Conservation (phyloP, 2,329 filamentous ascomycete species). For the Fusarium sp. region DNA sequence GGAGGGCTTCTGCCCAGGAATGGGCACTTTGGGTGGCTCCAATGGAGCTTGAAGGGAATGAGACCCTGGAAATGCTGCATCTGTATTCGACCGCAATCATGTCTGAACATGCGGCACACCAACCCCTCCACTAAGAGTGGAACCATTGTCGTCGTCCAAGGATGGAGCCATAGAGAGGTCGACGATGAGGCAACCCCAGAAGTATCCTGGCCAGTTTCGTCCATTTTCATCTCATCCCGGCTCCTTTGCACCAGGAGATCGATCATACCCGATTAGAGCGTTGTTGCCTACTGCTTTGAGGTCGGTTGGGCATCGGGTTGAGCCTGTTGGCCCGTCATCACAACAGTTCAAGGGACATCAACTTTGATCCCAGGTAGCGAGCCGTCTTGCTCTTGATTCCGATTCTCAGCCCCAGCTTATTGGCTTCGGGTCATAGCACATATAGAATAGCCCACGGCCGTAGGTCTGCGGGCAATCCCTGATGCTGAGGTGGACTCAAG, state of each 20-base stretch:
- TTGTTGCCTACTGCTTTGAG: conserved; percentile 7
- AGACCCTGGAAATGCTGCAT: conserved; percentile 38
- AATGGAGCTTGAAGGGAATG: conserved; percentile 31
- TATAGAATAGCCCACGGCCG: conserved; percentile 21
- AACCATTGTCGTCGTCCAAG: conserved; percentile 39
- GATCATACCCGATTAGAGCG: conserved; percentile 8
- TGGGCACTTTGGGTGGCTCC: conserved; percentile 28
- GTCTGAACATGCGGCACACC: conserved; percentile 39
- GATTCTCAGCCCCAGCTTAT: conserved; percentile 8
- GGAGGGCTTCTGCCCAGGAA: conserved; percentile 26
- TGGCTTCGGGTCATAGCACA: conserved; percentile 21
- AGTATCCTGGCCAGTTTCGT: conserved; percentile 27
- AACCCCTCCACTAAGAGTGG: conserved; percentile 45
- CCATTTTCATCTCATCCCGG: conserved; percentile 23
- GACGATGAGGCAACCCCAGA: conserved; percentile 25
- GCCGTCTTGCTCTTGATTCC: background rate
- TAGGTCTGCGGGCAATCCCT: conserved; percentile 35
- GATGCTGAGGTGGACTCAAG: conserved; percentile 31
- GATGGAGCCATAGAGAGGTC: conserved; percentile 39
- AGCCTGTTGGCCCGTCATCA: background rate
- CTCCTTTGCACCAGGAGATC: conserved; percentile 7
- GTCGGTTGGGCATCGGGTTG: background rate
- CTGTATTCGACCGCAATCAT: conserved; percentile 38
- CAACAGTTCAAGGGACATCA: background rate
- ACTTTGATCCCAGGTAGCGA: background rate